Evolutionary conservation across 2,329 filamentous ascomycete species (phyloP), one percentile per base, ranked within the genome.

Genomic region (Eutypella sp.): DNA sequence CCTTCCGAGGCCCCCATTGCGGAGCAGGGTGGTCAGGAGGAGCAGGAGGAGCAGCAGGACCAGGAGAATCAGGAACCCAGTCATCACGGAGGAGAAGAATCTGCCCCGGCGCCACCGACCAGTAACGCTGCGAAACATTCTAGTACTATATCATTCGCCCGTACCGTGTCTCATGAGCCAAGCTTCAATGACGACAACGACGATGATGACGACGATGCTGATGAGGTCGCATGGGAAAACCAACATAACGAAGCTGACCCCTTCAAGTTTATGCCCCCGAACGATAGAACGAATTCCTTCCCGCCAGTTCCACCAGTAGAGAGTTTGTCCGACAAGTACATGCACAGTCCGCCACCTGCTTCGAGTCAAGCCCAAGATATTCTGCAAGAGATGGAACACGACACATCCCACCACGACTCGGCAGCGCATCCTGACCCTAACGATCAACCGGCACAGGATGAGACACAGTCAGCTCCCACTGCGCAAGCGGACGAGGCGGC

Each of bases 221-320:
- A 76, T 45, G 79, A 82, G 19, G 59, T 65, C n/a, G 79, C 83
- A 49, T 82, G 76, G 75, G 75, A 66, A 41, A 56, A 79, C 1
- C 66, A 73, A 11, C 72, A 72, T 45, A 69, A 71, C 24, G 71
- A 78, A 43, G 74, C 74, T 2, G 78, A 84, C 46, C 75, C 75
- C 3, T 83, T 81, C 64, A 76, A 75, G 48, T 78, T 79, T 51
- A 79, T 84, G 76, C 66, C 76, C 8, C 68, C 73, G 3, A 74
- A 66, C 41, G 74, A 81, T 45, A 70, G 78, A 56, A 78, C 79
- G 34, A 85, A 85, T 57, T 84, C 81, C 0, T 85, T 85, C 50
- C 81, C 82, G 2, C 63, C 65, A 10, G 77, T 83, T 1, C 76
- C 79, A 10, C 69, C 72, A 1, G 52, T 67, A 6, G 61, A 69